Conservation (phyloP, 208 protist species). For the Trypanosoma vivax region DNA sequence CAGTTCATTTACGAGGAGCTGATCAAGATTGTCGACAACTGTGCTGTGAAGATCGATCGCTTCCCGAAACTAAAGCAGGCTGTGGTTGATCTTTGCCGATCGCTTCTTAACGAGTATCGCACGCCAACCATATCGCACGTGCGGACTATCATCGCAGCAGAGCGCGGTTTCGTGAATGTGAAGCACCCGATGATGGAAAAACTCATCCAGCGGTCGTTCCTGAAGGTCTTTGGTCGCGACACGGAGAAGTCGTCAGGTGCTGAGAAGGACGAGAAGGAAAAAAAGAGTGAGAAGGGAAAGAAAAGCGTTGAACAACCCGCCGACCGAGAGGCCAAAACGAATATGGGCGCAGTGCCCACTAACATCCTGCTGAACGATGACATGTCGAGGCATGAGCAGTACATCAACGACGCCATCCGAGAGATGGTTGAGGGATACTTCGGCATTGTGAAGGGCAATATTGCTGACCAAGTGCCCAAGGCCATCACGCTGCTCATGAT, state of each 20-base stretch:
- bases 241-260: background rate
- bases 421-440: constrained; percentile 92
- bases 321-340: constrained; percentile 27
- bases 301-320: constrained; percentile 23
- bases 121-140: constrained; percentile 84
- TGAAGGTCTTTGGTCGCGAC: constrained; percentile 65
- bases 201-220: constrained; percentile 63
- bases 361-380: constrained; percentile 69
- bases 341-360: constrained; percentile 74
- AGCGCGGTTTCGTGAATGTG: constrained; percentile 97
- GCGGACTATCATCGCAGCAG: constrained; percentile 91
- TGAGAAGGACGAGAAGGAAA: constrained; percentile 8
- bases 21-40: constrained; percentile 84
- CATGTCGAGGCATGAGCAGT: constrained; percentile 70
- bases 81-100: constrained; percentile 80
- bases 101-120: constrained; percentile 77
- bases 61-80: constrained; percentile 88
- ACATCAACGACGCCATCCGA: constrained; percentile 77
- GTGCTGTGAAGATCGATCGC: constrained; percentile 68
- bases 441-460: constrained; percentile 84
- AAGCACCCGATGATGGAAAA: constrained; percentile 88
- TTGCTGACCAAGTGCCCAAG: constrained; percentile 96
- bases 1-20: constrained; percentile 96
- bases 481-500: constrained; percentile 98
- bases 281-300: constrained; percentile 35